Evolutionary conservation across 192 early-diverging fungal species (phyloP).

Genomic region (Podila clonocystis): DNA sequence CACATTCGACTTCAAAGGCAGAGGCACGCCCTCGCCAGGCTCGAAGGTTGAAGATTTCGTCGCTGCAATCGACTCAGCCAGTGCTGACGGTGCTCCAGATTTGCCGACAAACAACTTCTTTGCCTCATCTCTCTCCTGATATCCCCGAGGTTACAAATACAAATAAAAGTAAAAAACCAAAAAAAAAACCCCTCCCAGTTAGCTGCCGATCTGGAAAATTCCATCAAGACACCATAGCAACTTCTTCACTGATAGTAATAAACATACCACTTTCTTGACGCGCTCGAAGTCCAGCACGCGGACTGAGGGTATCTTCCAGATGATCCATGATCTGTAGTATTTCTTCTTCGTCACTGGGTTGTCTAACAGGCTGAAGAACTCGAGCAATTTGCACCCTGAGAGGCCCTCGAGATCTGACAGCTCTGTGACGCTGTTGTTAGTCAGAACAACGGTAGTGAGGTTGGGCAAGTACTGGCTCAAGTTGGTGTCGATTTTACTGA

Average conservation of each 20-base stretch:
- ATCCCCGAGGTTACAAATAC: neutral
- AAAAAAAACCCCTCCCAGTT: neutral
- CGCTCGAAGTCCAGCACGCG: constrained; percentile 89
- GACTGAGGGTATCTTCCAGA: constrained; percentile 81
- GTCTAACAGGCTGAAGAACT: constrained; percentile 81
- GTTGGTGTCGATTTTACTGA: constrained; percentile 78
- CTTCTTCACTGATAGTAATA: too few relatives aligned
- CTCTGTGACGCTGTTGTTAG: constrained; percentile 87
- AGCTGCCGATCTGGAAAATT: too few relatives aligned
- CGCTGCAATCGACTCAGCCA: constrained; percentile 73
- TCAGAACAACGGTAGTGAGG: constrained; percentile 82
- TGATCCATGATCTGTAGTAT: constrained; percentile 85
- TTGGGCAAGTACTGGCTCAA: constrained; percentile 77
- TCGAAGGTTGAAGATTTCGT: constrained; percentile 86
- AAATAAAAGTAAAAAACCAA: too few relatives aligned
- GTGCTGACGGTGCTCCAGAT: constrained; percentile 69
- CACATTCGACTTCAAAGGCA: constrained; percentile 62
- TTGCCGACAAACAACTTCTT: constrained; percentile 76
- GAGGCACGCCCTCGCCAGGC: constrained; percentile 76
- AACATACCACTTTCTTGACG: constrained; percentile 78
- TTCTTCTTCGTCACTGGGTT: constrained; percentile 89
- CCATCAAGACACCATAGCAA: too few relatives aligned
- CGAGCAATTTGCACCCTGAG: constrained; percentile 49
- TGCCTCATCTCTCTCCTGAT: constrained; percentile 86
- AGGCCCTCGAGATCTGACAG: constrained; percentile 89